These are phyloP conservation scores for Phytophthora rubi DNA, from an alignment of 352 stramenopile species.

Conservation along the genomic window DNA sequence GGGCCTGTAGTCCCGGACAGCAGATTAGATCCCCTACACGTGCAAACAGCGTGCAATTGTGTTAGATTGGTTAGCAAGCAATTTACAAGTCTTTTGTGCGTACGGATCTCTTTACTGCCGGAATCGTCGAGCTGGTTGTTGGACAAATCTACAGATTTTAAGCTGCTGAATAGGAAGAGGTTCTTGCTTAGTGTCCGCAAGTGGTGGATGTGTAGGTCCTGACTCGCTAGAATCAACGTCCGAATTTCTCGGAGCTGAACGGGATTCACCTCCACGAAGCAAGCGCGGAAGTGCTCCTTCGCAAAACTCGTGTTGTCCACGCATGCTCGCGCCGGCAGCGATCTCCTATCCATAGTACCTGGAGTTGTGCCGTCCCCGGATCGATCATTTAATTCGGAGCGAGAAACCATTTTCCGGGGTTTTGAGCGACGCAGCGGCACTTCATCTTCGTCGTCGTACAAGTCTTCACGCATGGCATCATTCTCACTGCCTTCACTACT, in stretches of 20 bases:
- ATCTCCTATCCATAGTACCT: not conserved
- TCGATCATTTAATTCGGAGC: not conserved
- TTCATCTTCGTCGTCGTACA: slow-evolving; percentile 5
- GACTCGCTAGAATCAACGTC: slow-evolving; percentile 33
- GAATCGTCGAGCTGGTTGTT: slow-evolving; percentile 52
- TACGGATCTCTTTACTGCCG: slow-evolving; percentile 39
- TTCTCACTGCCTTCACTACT: not conserved
- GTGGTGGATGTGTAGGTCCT: slow-evolving; percentile 35
- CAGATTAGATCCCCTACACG: slow-evolving; percentile 37
- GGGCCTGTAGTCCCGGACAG: slow-evolving; percentile 29
- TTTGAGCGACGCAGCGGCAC: not conserved
- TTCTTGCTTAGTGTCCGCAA: slow-evolving; percentile 32
- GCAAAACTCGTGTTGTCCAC: not conserved
- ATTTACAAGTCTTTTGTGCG: not conserved
- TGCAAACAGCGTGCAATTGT: not conserved
- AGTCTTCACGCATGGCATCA: slow-evolving; percentile 10
- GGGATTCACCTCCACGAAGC: slow-evolving; percentile 44
- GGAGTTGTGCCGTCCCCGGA: not conserved
- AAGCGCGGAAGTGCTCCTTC: slow-evolving; percentile 31
- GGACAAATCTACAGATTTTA: slow-evolving; percentile 37
- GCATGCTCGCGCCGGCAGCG: not conserved
- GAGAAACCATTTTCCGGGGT: not conserved
- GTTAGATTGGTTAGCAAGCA: no score
- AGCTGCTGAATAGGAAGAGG: slow-evolving; percentile 34
- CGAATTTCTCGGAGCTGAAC: slow-evolving; percentile 30